Base-by-base conservation (phyloP, 257 asterid species). In the Agastache rugosa region DNA sequence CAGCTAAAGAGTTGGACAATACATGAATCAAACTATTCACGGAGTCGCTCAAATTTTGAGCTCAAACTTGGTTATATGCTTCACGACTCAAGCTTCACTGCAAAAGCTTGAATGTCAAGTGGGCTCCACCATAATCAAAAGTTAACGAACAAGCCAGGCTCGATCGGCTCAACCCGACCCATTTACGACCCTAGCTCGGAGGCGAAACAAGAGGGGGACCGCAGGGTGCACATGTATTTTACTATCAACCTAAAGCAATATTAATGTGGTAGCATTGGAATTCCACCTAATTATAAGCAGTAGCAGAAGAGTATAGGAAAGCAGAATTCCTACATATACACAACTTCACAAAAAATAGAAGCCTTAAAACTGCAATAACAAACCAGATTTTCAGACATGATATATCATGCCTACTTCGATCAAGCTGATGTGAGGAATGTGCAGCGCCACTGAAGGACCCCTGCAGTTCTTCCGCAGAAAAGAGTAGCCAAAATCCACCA, bases 351-450 rank as follows among this genome's bases (percentile, higher is more conserved):
- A 60, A 53, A 53, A 31, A 60, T 60, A 60, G 20, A 59, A 60
- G 65, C 44, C 11, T 29, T 60, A 14, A 23, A 60, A 11, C 25
- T 20, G 29, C 12, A 54, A 54, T 22, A 20, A 14, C 35, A 10
- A 54, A 37, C 19, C 77, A 63, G 12, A 27, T 53, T 50, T 41
- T 78, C 84, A 93, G 78, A 93, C 97, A 73, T 90, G 86, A 77
- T 92, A 92, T 69, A 94, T 92, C 99, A 92, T 92, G 65, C 97
- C 97, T 62, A 94, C 97, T 82, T 94, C 99, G 50, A 90, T 92
- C 56, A 92, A 92, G 90, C 97, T 92, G 50, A 92, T 90, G 81
- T 92, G 99, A 23, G 97, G 97, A 75, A 94, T 92, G 83, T 92
- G 86, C 47, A 94, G 97, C 4, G 92, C 95, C 79, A 94, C 99